Conservation (phyloP, 2,329 filamentous ascomycete species). For the Akanthomyces muscarius region DNA sequence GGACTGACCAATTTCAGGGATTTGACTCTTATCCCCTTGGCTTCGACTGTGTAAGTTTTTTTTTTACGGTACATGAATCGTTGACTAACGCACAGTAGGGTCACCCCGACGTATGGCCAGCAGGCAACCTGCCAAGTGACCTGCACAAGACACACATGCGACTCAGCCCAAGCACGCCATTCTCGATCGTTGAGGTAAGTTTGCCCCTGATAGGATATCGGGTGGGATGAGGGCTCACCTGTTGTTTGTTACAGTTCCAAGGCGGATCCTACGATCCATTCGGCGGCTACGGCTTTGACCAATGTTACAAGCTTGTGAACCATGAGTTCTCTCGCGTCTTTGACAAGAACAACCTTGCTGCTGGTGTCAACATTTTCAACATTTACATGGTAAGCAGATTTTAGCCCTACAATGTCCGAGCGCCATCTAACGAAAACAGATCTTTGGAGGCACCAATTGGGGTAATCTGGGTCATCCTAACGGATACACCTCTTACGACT, state of each 20-base stretch:
- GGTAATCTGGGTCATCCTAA: slow-evolving; percentile 70
- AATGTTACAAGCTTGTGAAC: slow-evolving; percentile 63
- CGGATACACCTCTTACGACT: slow-evolving; percentile 57
- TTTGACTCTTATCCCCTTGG: slow-evolving; percentile 61
- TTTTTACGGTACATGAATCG: neutral
- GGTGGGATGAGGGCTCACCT: neutral
- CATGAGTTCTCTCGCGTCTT: slow-evolving; percentile 75
- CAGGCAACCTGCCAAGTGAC: slow-evolving; percentile 33
- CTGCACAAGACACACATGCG: slow-evolving; percentile 53
- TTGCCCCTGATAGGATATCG: neutral
- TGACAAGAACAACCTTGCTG: slow-evolving; percentile 70
- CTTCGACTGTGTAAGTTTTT: slow-evolving; percentile 45
- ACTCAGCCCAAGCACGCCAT: slow-evolving; percentile 63
- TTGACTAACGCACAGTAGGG: slow-evolving; percentile 25
- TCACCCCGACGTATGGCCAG: slow-evolving; percentile 44
- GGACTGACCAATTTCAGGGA: slow-evolving; percentile 32
- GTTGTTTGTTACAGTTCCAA: slow-evolving; percentile 51
- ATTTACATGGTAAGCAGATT: slow-evolving; percentile 63
- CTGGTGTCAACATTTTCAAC: slow-evolving; percentile 64
- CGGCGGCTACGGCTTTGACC: slow-evolving; percentile 66
- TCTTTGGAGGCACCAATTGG: slow-evolving; percentile 79
- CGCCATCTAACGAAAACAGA: slow-evolving; percentile 33
- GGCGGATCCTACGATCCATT: slow-evolving; percentile 70
- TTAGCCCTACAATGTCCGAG: neutral
- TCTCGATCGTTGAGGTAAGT: slow-evolving; percentile 55